A percentile compares a stretch with the other conserved stretches of the same genome.
Evolutionary conservation across 2,329 filamentous ascomycete species (phyloP).

Genomic region (Penicillium digitatum): DNA sequence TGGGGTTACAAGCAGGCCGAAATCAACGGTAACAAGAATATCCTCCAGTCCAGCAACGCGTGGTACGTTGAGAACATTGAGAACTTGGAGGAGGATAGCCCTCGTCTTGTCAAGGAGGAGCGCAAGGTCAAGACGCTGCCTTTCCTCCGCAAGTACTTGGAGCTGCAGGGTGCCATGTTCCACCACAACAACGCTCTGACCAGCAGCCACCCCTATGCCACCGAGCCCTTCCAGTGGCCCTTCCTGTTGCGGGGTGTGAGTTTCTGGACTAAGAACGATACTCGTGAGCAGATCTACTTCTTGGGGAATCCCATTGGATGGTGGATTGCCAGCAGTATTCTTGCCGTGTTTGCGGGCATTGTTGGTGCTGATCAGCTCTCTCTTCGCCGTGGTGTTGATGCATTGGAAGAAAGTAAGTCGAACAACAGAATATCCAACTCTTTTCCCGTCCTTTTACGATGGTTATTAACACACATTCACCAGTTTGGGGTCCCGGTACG

Average conservation of each 20-base stretch:
- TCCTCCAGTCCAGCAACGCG: constrained; percentile 81
- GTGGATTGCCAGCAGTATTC: constrained; percentile 89
- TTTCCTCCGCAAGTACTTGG: constrained; percentile 91
- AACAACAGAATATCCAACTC: not conserved
- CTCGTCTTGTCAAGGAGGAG: constrained; percentile 69
- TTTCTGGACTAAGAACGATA: constrained; percentile 98
- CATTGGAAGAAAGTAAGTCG: constrained; percentile 85
- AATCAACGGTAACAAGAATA: constrained; percentile 98
- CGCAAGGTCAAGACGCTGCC: constrained; percentile 77
- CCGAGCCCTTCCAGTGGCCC: constrained; percentile 93
- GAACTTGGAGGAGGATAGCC: constrained; percentile 67
- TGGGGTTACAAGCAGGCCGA: constrained; percentile 98
- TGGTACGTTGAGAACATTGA: constrained; percentile 92
- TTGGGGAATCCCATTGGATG: constrained; percentile 93
- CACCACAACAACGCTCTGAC: constrained; percentile 98
- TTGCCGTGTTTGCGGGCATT: constrained; percentile 91
- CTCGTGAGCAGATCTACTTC: constrained; percentile 96
- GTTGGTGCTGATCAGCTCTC: constrained; percentile 90
- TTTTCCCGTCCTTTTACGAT: not conserved
- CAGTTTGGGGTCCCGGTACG: constrained; percentile 60
- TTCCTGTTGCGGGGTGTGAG: constrained; percentile 95
- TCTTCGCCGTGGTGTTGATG: constrained; percentile 85
- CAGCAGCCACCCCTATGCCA: constrained; percentile 93
- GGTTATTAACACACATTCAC: constrained; percentile 10
- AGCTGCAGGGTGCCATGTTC: constrained; percentile 97